These are phyloP conservation scores for Papilionanthe hybrid DNA, from an alignment of 116 monocot genomes.

Conservation along the genomic window DNA sequence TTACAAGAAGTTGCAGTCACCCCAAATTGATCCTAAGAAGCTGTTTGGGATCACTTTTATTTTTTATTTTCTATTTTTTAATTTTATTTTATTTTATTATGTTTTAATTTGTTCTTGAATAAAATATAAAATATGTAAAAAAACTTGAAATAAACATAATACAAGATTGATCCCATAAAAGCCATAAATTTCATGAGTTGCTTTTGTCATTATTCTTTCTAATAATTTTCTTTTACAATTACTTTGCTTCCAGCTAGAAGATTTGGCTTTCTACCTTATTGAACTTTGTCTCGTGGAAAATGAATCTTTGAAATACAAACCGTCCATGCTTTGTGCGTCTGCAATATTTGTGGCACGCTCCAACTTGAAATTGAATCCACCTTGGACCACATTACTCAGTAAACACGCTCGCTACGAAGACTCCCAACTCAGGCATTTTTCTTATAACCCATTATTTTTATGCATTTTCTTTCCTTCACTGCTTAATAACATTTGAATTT, in stretches of 20 bases:
- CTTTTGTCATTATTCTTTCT: neutral
- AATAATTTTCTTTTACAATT: neutral
- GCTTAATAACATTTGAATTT: neutral
- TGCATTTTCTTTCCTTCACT: neutral
- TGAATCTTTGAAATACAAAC: slow-evolving; percentile 48
- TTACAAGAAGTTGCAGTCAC: too few species aligned
- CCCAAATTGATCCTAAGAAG: too few species aligned
- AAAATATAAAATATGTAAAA: too few species aligned
- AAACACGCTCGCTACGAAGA: slow-evolving; percentile 38
- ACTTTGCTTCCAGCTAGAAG: slow-evolving; percentile 35
- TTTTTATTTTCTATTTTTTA: too few species aligned
- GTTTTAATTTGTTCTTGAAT: too few species aligned
- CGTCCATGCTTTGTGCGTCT: slow-evolving; percentile 57
- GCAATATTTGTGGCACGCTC: slow-evolving; percentile 61
- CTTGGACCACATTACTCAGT: slow-evolving; percentile 36
- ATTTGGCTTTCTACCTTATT: slow-evolving; percentile 56
- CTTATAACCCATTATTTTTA: neutral
- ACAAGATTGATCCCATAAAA: too few species aligned
- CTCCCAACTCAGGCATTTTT: slow-evolving; percentile 35
- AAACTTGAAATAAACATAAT: too few species aligned
- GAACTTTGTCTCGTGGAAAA: slow-evolving; percentile 59
- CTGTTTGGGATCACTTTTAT: too few species aligned
- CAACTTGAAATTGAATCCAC: slow-evolving; percentile 24
- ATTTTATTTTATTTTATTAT: too few species aligned
- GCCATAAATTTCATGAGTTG: neutral